Evolutionary conservation across 1,139 yeast species (phyloP), one percentile per base, ranked within the genome.

Genomic region (Diutina scorzettiae): DNA sequence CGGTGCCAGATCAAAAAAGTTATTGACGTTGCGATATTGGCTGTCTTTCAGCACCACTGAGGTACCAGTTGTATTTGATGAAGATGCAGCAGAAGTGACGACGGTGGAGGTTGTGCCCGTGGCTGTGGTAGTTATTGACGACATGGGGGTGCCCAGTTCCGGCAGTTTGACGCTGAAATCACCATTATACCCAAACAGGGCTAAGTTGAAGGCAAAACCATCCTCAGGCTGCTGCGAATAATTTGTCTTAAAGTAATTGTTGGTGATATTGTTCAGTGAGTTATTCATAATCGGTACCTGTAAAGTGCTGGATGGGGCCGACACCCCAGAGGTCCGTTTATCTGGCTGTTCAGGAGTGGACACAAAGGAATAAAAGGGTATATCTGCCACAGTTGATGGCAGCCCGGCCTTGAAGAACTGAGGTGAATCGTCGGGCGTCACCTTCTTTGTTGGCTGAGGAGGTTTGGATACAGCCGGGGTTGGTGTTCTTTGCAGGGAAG

Each of bases 241-340:
- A 43, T 55, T 53, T 2, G 60, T 56, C 44, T 58, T 59, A 53
- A 63, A 63, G 45, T 53, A 63, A 42, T 57, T 59, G 47, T 59
- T 63, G 41, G 69, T 62, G 39, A 63, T 63, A 45, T 62, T 63
- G 46, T 61, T 60, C 46, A 62, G 53, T 4, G 49, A 23, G 30
- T 51, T 52, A 45, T 63, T 61, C 44, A 58, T 46, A 14, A 60
- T 56, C 4, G 69, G 68, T 2, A 65, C 56, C 44, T 61, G 69
- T 23, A 62, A 47, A 30, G 32, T 24, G 20, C n/a, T 21, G 25
- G 18, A 16, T 11, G 12, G 16, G 9, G 37, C 25, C 25, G 24
- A 17, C 16, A 19, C 16, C 17, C n/a, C 3, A 19, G n/a, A 4
- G 17, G n/a, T 17, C n/a, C 32, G 16, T 11, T 18, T 17, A 18